Evolutionary conservation across 1,284 basidiomycete species (phyloP), one percentile per base, ranked within the genome.

Genomic region (Singerocomus inundabilis): DNA sequence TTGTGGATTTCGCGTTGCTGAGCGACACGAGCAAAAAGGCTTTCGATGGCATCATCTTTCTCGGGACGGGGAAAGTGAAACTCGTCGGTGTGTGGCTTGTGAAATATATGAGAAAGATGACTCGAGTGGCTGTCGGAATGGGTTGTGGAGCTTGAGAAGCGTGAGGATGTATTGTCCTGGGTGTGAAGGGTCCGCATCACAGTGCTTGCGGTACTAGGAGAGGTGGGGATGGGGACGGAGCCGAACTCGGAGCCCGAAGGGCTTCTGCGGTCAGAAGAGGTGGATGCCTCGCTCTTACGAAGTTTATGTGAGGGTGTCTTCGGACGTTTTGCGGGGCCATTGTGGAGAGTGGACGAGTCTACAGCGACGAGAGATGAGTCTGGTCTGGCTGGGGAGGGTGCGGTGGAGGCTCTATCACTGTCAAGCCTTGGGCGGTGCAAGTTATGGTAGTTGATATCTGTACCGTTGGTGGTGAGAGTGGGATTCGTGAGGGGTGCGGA

Each of bases 401-500:
- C 32, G 64, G 67, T 21, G 54, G 79, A 77, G 18, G 70, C 63
- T 47, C 72, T 74, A 36, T 85, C 83, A 53, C 81, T 71, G 42
- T 85, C 84, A 28, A 68, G 63, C 58, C 71, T 78, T 46, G 67
- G 68, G 50, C 74, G 74, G 41, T 76, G 72, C 57, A 80, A 68
- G 18, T 73, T 71, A 51, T 55, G 60, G 60, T 74, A 80, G 61
- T 83, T 80, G 59, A 88, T 70, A 55, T 87, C 85, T 12, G 83
- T 83, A 41, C 88, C 87, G 60, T 78, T 73, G 48, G 76, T 53
- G 4, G 85, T 88, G 46, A 90, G 77, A 9, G 82, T 80, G 12
- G 88, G 88, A 61, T 90, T 90, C 15, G 88, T 88, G 58, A 84
- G 83, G 6, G 88, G 88, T 5, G 87, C 87, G 35, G 85, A 89